Evolutionary conservation across 805 yeast genomes (phyloP).

Genomic region (Yarrowia sp.): DNA sequence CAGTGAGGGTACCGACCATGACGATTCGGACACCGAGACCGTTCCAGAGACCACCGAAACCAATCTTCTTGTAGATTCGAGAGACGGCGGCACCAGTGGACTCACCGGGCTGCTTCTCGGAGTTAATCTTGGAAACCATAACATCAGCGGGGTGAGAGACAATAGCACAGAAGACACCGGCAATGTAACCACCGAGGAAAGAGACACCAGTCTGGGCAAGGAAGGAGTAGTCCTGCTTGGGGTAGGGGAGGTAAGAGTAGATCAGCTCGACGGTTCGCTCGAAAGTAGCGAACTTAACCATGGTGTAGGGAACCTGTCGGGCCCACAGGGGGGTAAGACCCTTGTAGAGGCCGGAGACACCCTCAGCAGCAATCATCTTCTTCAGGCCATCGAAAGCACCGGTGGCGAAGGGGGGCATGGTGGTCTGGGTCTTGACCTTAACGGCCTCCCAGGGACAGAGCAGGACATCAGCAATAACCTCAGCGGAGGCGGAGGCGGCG

Average conservation of each 20-base stretch:
- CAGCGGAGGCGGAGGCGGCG: conserved; percentile 79
- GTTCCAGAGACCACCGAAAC: conserved; percentile 79
- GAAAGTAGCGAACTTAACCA: conserved; percentile 83
- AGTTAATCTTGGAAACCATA: conserved; percentile 80
- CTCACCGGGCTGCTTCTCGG: conserved; percentile 57
- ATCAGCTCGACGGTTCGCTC: conserved; percentile 75
- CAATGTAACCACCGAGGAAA: conserved; percentile 80
- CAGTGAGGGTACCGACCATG: conserved; percentile 91
- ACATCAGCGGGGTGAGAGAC: conserved; percentile 92
- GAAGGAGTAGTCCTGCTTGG: conserved; percentile 58
- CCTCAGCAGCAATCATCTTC: conserved; percentile 57
- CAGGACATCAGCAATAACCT: conserved; percentile 74
- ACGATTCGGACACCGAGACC: conserved; percentile 83
- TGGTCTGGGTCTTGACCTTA: conserved; percentile 82
- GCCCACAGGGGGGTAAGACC: conserved; percentile 82
- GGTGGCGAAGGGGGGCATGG: conserved; percentile 70
- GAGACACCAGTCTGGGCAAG: conserved; percentile 79
- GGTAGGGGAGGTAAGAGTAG: conserved; percentile 61
- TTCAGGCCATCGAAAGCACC: conserved; percentile 58
- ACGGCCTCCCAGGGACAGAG: conserved; percentile 84
- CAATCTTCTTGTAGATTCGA: conserved; percentile 67
- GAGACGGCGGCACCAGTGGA: conserved; percentile 55
- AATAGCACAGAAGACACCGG: conserved; percentile 83
- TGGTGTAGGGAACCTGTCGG: conserved; percentile 85
- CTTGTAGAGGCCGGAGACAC: conserved; percentile 61